phyloP scores from a whole-genome alignment of 495 filamentous ascomycete species.

The Endocarpon pusillum region DNA sequence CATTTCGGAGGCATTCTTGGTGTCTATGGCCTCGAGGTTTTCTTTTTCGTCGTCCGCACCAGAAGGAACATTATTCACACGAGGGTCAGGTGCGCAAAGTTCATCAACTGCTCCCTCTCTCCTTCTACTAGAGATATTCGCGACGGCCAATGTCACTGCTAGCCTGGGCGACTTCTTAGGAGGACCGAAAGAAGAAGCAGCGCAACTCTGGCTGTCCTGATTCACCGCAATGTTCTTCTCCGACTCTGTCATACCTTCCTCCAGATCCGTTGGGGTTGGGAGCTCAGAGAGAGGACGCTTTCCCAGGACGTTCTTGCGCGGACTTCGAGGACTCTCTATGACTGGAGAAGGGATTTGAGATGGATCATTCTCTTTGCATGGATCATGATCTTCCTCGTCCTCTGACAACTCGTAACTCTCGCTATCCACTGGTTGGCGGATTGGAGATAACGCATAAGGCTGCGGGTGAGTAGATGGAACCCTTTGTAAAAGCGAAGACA shows the following conservation, averaged over 20 bases:
- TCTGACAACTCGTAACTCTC: conserved; percentile 3
- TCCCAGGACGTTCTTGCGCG: conserved; percentile 20
- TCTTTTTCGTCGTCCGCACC: conserved; percentile 2
- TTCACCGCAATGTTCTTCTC: conserved; percentile 29
- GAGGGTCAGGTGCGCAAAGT: conserved; percentile 3
- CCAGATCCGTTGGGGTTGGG: conserved; percentile 4
- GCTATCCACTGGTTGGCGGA: conserved; percentile 1
- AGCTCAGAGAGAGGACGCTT: conserved; percentile 25
- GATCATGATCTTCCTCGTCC: conserved; percentile 20
- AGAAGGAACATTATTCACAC: conserved; percentile 12
- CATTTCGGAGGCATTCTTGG: conserved; percentile 1
- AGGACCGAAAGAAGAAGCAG: no score
- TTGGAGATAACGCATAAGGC: conserved; percentile 5
- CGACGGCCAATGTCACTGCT: no score
- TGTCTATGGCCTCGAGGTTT: conserved; percentile 1
- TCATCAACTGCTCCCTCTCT: no score
- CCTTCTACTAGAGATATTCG: no score
- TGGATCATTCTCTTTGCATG: conserved; percentile 34
- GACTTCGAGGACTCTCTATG: conserved; percentile 13
- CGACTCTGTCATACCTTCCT: conserved; percentile 18
- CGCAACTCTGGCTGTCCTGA: no score
- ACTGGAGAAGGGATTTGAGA: conserved; percentile 25
- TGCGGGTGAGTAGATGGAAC: conserved; percentile 2
- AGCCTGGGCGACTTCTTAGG: no score
- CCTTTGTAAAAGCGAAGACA: conserved; percentile 2